Conservation (phyloP, 768 basidiomycete genomes). For the Phaeotremella fagi region DNA sequence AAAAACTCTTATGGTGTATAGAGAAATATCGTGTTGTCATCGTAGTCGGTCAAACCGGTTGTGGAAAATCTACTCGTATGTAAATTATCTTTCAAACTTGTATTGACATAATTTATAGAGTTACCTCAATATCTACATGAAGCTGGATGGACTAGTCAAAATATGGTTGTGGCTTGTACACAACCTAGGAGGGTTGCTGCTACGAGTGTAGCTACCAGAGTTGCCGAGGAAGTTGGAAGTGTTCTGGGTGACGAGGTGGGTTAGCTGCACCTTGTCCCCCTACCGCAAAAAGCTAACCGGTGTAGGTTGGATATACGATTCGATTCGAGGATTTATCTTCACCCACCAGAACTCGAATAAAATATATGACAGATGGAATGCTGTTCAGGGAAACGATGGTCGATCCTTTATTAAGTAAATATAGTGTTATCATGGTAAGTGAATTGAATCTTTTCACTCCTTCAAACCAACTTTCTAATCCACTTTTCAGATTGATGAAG, state of each 20-base stretch:
- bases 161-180: slow-evolving; percentile 83
- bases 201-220: slow-evolving; percentile 84
- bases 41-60: slow-evolving; percentile 85
- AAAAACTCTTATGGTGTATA: slow-evolving; percentile 73
- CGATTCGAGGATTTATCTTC: slow-evolving; percentile 90
- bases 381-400: slow-evolving; percentile 89
- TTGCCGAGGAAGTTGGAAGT: slow-evolving; percentile 86
- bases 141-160: slow-evolving; percentile 82
- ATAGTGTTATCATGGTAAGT: slow-evolving; percentile 89
- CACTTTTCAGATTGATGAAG: slow-evolving; percentile 77
- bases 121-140: slow-evolving; percentile 92
- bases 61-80: slow-evolving; percentile 95
- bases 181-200: slow-evolving; percentile 91
- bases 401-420: slow-evolving; percentile 84
- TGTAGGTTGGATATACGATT: slow-evolving; percentile 92
- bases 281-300: neutral
- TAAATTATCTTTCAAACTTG: slow-evolving; percentile 10
- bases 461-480: neutral
- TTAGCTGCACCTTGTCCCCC: neutral
- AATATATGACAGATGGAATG: slow-evolving; percentile 98
- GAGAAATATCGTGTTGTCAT: slow-evolving; percentile 80
- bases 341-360: slow-evolving; percentile 77
- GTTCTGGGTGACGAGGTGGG: slow-evolving; percentile 65
- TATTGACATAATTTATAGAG: slow-evolving; percentile 55
- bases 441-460: neutral